Evolutionary conservation across 495 filamentous ascomycete genomes (phyloP).

Genomic region (Talaromyces proteolyticus): DNA sequence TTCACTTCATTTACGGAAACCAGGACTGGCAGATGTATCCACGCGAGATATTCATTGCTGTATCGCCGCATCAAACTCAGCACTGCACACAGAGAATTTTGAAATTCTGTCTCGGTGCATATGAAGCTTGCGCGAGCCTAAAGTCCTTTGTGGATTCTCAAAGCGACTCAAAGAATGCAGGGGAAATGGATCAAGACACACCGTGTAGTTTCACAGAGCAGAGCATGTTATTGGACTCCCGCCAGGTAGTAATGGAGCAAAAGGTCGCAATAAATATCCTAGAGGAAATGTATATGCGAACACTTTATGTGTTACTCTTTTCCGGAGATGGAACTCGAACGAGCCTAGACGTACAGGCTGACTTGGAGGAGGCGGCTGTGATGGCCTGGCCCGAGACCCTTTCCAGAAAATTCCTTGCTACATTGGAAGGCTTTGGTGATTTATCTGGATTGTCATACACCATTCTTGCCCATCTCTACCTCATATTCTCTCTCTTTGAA

Average conservation of each 20-base stretch:
- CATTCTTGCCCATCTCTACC: constrained; percentile 22
- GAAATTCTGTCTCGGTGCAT: neutral
- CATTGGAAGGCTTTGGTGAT: constrained; percentile 7
- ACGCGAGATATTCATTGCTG: neutral
- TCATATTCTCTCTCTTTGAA: constrained; percentile 12
- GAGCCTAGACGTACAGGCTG: constrained; percentile 16
- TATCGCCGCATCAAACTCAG: neutral
- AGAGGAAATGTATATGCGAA: constrained; percentile 25
- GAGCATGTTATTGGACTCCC: neutral
- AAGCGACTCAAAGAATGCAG: neutral
- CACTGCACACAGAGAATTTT: neutral
- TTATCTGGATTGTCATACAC: neutral
- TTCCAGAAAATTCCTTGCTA: constrained; percentile 12
- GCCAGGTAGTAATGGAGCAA: constrained; percentile 9
- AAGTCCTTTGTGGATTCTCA: neutral
- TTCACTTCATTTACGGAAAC: constrained; percentile 13
- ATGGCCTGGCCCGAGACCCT: constrained; percentile 16
- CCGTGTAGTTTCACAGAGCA: no score
- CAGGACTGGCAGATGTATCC: constrained; percentile 16
- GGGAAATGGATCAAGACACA: neutral
- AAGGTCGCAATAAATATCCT: no score
- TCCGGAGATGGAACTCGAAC: no score
- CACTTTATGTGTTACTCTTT: constrained; percentile 17
- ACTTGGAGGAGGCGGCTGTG: constrained; percentile 24
- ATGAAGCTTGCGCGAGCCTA: neutral